Conservation (phyloP, 116 monocot species). For the Cymodocea nodosa region DNA sequence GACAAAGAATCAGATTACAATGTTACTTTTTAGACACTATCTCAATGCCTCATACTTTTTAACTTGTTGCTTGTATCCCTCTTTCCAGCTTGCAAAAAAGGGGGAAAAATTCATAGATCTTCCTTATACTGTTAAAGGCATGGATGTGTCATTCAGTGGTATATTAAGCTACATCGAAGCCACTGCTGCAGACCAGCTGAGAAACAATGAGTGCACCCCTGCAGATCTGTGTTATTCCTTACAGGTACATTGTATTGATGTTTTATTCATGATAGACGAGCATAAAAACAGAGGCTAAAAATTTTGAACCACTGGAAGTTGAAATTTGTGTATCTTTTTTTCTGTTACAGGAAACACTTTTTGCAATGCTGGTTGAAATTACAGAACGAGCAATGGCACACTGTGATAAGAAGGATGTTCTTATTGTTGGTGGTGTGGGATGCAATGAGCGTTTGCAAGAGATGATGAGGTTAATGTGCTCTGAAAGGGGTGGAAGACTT, state of each 20-base stretch:
- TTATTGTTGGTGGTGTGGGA: slow-evolving; percentile 95
- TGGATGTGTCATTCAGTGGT: slow-evolving; percentile 98
- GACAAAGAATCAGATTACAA: too few relatives aligned
- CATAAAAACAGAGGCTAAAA: neutral
- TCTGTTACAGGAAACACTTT: slow-evolving; percentile 61
- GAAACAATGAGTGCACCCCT: slow-evolving; percentile 85
- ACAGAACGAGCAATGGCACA: slow-evolving; percentile 98
- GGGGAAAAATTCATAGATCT: slow-evolving; percentile 85
- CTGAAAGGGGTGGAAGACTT: slow-evolving; percentile 71
- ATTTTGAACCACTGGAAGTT: neutral
- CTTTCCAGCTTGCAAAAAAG: slow-evolving; percentile 70
- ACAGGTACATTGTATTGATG: slow-evolving; percentile 34
- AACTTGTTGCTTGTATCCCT: neutral
- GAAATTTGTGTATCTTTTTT: neutral
- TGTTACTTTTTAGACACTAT: neutral
- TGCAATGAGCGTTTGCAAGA: slow-evolving; percentile 83
- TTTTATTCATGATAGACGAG: neutral
- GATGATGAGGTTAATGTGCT: slow-evolving; percentile 95
- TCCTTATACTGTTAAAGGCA: slow-evolving; percentile 93
- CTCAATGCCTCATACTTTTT: neutral
- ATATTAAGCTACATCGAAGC: slow-evolving; percentile 95
- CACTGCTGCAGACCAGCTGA: slow-evolving; percentile 71
- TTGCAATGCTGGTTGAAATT: slow-evolving; percentile 98
- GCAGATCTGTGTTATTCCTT: slow-evolving; percentile 98
- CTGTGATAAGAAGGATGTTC: slow-evolving; percentile 86